phyloP scores from a whole-genome alignment of 805 yeast species.

The Lipomyces oligophaga region DNA sequence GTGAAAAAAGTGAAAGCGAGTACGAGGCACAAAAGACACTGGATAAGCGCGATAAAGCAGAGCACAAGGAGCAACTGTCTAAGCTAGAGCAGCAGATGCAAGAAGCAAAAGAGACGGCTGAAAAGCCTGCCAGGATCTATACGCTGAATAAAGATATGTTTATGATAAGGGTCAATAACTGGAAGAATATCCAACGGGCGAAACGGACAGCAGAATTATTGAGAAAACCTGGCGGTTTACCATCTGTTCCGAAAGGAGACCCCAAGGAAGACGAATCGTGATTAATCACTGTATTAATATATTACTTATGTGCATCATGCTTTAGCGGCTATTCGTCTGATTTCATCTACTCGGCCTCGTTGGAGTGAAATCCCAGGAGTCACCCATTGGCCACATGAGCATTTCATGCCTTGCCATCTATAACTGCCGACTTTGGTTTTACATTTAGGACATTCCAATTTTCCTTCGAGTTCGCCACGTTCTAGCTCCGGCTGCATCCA shows the following conservation, averaged over 20 bases:
- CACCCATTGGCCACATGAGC: slow-evolving; percentile 95
- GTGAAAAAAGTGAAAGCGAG: slow-evolving; percentile 20
- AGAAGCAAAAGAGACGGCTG: slow-evolving; percentile 15
- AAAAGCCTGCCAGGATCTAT: slow-evolving; percentile 40
- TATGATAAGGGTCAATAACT: slow-evolving; percentile 40
- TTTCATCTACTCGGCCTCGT: slow-evolving; percentile 73
- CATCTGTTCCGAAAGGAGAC: slow-evolving; percentile 36
- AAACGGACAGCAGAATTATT: slow-evolving; percentile 35
- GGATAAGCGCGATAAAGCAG: slow-evolving; percentile 30
- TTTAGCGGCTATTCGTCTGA: slow-evolving; percentile 31
- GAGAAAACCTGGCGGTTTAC: slow-evolving; percentile 36
- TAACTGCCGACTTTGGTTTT: slow-evolving; percentile 82
- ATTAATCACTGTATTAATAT: neutral
- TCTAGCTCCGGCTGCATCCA: slow-evolving; percentile 88
- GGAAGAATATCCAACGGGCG: slow-evolving; percentile 34
- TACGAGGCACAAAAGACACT: slow-evolving; percentile 22
- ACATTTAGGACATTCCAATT: slow-evolving; percentile 81
- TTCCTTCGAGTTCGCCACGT: slow-evolving; percentile 78
- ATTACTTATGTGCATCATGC: slow-evolving; percentile 2
- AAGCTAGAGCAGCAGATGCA: slow-evolving; percentile 21
- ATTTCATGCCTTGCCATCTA: slow-evolving; percentile 90
- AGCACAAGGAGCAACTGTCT: slow-evolving; percentile 21
- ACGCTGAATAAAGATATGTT: slow-evolving; percentile 44
- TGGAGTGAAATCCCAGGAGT: slow-evolving; percentile 84
- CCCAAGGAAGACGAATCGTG: slow-evolving; percentile 16